phyloP scores from a whole-genome alignment of 192 early-diverging fungal genomes.

The Podila verticillata region DNA sequence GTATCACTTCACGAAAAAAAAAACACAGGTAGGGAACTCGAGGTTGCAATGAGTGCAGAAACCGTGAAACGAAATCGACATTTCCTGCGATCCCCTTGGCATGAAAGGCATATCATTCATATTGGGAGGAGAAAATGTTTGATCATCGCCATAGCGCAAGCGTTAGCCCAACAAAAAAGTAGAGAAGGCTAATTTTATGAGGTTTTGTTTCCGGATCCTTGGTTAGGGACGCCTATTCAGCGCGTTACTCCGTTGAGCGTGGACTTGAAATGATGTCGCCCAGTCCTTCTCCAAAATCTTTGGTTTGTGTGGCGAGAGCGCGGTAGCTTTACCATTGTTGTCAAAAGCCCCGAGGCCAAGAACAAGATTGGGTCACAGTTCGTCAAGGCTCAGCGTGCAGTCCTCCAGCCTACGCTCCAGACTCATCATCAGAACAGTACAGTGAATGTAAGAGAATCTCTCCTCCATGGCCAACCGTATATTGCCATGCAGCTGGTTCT shows the following conservation, averaged over 20 bases:
- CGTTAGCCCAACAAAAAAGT: too few species aligned
- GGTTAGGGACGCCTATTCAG: constrained; percentile 90
- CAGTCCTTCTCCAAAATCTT: constrained; percentile 99
- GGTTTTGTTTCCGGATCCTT: constrained; percentile 96
- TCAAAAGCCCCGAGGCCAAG: constrained; percentile 58
- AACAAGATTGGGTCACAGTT: constrained; percentile 80
- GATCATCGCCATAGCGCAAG: too few species aligned
- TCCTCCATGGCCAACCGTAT: constrained; percentile 91
- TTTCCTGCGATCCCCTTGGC: too few species aligned
- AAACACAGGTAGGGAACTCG: too few species aligned
- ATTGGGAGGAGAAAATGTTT: too few species aligned
- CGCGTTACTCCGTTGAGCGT: constrained; percentile 91
- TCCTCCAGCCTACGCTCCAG: constrained; percentile 89
- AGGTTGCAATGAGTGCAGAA: too few species aligned
- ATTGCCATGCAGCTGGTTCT: constrained; percentile 84
- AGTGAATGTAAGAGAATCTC: constrained; percentile 84
- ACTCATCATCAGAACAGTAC: constrained; percentile 79
- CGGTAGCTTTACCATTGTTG: constrained; percentile 86
- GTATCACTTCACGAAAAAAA: too few species aligned
- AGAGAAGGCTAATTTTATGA: too few species aligned
- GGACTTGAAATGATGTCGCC: constrained; percentile 91
- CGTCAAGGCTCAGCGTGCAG: constrained; percentile 84
- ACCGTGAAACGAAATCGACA: too few species aligned
- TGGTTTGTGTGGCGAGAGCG: constrained; percentile 95
- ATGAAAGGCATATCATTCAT: too few species aligned